Percentiles rank a stretch among this genome's conserved stretches.
Evolutionary conservation across 495 filamentous ascomycete genomes (phyloP).

Genomic region (Terfezia claveryi): DNA sequence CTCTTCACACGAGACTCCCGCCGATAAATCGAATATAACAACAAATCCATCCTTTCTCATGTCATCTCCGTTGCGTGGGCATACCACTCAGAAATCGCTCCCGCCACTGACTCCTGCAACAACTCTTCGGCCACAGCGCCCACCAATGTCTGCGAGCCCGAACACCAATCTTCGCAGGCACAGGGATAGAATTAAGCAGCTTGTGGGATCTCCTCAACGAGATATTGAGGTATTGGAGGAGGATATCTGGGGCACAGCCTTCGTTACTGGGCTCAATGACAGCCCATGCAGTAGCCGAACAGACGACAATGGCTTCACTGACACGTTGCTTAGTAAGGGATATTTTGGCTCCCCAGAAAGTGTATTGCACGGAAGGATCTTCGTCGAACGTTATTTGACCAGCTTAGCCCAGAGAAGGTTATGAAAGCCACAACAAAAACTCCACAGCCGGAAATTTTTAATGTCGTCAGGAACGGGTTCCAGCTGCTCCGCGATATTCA

Average conservation of each 20-base stretch:
- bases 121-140: slow-evolving; percentile 53
- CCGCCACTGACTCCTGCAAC: slow-evolving; percentile 70
- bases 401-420: not conserved
- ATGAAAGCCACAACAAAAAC: not conserved
- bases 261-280: slow-evolving; percentile 32
- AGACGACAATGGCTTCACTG: slow-evolving; percentile 29
- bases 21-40: slow-evolving; percentile 24
- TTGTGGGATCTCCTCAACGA: slow-evolving; percentile 73
- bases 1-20: slow-evolving; percentile 83
- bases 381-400: not conserved
- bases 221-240: slow-evolving; percentile 45
- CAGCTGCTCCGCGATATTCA: slow-evolving; percentile 21
- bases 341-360: slow-evolving; percentile 56
- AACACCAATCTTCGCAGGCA: slow-evolving; percentile 90
- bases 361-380: slow-evolving; percentile 32
- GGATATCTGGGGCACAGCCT: slow-evolving; percentile 56
- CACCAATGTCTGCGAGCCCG: slow-evolving; percentile 72
- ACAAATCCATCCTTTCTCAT: slow-evolving; percentile 31
- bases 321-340: slow-evolving; percentile 25
- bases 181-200: slow-evolving; percentile 60
- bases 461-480: slow-evolving; percentile 34
- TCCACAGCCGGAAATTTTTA: slow-evolving; percentile 26
- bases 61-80: slow-evolving; percentile 36
- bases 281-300: slow-evolving; percentile 36
- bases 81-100: slow-evolving; percentile 39